Evolutionary conservation across 2,329 filamentous ascomycete genomes (phyloP).

Genomic region (Fusarium mundagurra): DNA sequence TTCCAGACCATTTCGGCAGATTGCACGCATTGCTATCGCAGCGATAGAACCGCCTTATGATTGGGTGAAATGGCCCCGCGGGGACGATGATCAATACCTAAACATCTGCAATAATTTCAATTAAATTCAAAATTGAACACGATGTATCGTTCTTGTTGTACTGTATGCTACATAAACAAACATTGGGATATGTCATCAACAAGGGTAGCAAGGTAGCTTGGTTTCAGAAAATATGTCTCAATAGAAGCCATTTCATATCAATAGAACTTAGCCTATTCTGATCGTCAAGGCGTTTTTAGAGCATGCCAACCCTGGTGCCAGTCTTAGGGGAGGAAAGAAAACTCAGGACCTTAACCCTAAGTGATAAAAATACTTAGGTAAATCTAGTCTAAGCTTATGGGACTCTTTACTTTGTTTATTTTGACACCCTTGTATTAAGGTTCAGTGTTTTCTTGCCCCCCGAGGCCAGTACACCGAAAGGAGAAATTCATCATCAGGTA

Average conservation of each 20-base stretch:
- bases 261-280: background rate
- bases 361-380: too few relatives aligned
- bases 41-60: background rate
- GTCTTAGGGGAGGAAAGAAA: too few relatives aligned
- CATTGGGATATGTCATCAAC: background rate
- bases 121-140: background rate
- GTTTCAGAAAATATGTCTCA: background rate
- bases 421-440: too few relatives aligned
- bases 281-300: conserved; percentile 3
- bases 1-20: conserved; percentile 18
- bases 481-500: background rate
- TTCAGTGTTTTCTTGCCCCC: too few relatives aligned
- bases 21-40: background rate
- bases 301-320: background rate
- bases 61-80: background rate
- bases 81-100: background rate
- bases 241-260: conserved; percentile 14
- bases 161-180: background rate
- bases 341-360: too few relatives aligned
- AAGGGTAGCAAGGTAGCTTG: background rate
- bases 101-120: background rate
- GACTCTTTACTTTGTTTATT: too few relatives aligned
- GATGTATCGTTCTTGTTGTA: background rate
- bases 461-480: background rate
- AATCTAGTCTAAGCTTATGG: too few relatives aligned